Evolutionary conservation across 106 monocot species (phyloP), one percentile per base, ranked within the genome.

Genomic region (Acanthochlamys bracteata): DNA sequence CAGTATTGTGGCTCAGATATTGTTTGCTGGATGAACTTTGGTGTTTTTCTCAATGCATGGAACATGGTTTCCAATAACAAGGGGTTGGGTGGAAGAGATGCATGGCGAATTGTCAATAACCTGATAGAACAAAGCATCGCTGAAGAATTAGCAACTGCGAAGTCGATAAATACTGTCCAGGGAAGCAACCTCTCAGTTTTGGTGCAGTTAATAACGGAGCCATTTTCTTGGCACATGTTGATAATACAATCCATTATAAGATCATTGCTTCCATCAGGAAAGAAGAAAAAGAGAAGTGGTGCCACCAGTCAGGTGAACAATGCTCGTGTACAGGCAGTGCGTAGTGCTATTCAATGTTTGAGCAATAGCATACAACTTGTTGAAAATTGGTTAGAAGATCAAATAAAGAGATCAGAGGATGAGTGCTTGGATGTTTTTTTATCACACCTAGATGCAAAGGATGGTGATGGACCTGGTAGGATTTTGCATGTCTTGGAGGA

Each of bases 41-140:
- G 91, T 10, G 66, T 96, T 27, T 96, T 96, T 79, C 43, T 85
- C 59, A 91, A 91, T 73, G 87, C 88, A 13, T 88, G 72, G 84
- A 88, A 76, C 55, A 65, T 73, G 24, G 49, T 61, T 64, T 60
- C 64, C 41, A 63, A 54, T 23, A 65, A 61, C 22, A 45, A 41
- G 1, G 27, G 21, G 21, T 15, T 41, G 63, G 76, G 71, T 23
- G 59, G 52, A 7, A 43, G 40, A 22, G 70, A 46, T 70, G 80
- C 87, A 19, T 91, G 87, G 88, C 39, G 70, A 26, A 67, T 81
- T 62, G 80, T 91, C 13, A 78, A 96, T 63, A 65, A 20, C 53
- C 75, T 96, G 60, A 16, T 91, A 1, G 78, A 78, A 65, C 73
- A 39, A 59, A 80, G 76, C 58, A 41, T 85, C n/a, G 40, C 23